Base-by-base conservation (phyloP, 495 filamentous ascomycete species). In the Podospora fimiseda region DNA sequence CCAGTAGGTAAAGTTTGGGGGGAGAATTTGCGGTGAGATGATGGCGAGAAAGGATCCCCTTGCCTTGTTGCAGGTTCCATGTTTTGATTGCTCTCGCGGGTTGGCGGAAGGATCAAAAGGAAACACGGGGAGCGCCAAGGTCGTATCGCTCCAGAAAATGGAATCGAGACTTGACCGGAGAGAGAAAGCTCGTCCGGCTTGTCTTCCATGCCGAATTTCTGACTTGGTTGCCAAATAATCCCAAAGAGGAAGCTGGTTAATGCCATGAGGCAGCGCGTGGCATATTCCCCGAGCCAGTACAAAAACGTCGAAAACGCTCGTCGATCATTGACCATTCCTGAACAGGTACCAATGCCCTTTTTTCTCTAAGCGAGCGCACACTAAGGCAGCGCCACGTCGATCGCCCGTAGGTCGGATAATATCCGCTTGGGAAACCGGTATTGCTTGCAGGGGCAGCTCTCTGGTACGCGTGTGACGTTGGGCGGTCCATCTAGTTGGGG, bases 361-460 rank as follows among this genome's bases (percentile, higher is more conserved):
- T 21, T 15, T 54, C 27, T 49, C 40, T 54, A 67, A 67, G 61
- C 64, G 64, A 67, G 52, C 30, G 33, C 36, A 33, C 59, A 51
- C 61, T 58, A 62, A 59, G 55, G 40, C 55, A 48, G 39, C 64
- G 61, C 61, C 64, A 64, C 59, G 64, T 60, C 60, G 64, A 66
- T 66, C 64, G 54, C 59, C 64, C 57, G 52, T 57, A 49, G 48
- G 57, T 56, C 59, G 57, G 63, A 59, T 60, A 60, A 51, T 60
- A 59, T 64, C 61, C 61, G 53, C 55, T 46, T 49, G 51, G 54
- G 55, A 55, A 57, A 61, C 61, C 60, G 63, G 63, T 66, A 63
- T 61, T 63, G 55, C 56, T 55, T 48, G 60, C 62, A 65, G 55
- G 59, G 57, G 52, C 48, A n/a, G 20, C 21, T 18, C 46, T 48